phyloP scores from a whole-genome alignment of 495 filamentous ascomycete species.

The Penicillium canariense region DNA sequence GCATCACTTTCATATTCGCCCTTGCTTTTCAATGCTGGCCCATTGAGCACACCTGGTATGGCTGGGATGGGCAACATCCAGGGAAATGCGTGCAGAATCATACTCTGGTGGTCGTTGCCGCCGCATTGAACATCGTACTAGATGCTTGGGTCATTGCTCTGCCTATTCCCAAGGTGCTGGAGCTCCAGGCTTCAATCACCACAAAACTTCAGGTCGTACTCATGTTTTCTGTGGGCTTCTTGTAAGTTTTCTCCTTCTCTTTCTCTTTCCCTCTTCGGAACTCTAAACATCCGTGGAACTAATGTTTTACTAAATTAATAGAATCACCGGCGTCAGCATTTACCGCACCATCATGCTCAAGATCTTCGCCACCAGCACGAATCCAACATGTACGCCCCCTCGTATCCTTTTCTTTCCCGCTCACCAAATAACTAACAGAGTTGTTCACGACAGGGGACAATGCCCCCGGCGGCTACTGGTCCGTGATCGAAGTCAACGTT shows the following conservation, averaged over 20 bases:
- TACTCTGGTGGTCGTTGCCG: slow-evolving; percentile 25
- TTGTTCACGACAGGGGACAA: too few species aligned
- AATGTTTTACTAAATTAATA: not conserved
- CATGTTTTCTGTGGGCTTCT: slow-evolving; percentile 25
- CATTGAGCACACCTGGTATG: slow-evolving; percentile 35
- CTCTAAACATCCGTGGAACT: not conserved
- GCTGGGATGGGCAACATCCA: slow-evolving; percentile 32
- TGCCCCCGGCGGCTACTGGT: too few species aligned
- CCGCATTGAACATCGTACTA: slow-evolving; percentile 39
- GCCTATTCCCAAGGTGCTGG: slow-evolving; percentile 23
- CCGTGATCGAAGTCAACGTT: too few species aligned
- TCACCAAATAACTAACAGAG: too few species aligned
- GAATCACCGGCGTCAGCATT: slow-evolving; percentile 22
- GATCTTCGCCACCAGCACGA: slow-evolving; percentile 16
- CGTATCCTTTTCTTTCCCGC: too few species aligned
- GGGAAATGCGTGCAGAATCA: slow-evolving; percentile 34
- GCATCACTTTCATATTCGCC: slow-evolving; percentile 28
- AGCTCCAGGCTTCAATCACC: slow-evolving; percentile 16
- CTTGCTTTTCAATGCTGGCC: slow-evolving; percentile 37
- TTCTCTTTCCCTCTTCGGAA: not conserved
- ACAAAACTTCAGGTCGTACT: slow-evolving; percentile 21
- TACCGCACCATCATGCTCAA: slow-evolving; percentile 15
- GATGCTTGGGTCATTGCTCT: slow-evolving; percentile 46
- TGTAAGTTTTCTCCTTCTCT: slow-evolving; percentile 14
- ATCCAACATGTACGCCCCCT: slow-evolving; percentile 27